Conservation (phyloP, 1,139 yeast species). For the Pichia sp. region DNA sequence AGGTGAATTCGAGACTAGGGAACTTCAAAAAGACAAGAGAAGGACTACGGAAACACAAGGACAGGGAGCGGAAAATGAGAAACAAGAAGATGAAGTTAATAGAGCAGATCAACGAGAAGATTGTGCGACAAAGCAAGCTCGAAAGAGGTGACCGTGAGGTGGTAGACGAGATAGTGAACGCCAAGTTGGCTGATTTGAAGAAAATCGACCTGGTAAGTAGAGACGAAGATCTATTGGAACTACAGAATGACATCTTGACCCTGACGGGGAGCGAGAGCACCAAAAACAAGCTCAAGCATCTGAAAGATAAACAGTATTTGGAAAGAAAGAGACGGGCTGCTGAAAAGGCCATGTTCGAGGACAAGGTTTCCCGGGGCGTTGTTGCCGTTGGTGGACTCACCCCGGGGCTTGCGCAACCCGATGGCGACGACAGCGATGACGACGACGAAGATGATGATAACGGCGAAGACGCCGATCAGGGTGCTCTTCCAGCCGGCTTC, state of each 20-base stretch:
- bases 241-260: conserved; percentile 21
- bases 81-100: conserved; percentile 38
- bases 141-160: conserved; percentile 37
- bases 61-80: conserved; percentile 14
- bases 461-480: conserved; percentile 11
- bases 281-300: conserved; percentile 8
- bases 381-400: conserved; percentile 67
- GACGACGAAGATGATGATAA: conserved; percentile 18
- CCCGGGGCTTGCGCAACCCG: conserved; percentile 91
- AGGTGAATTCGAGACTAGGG: conserved; percentile 10
- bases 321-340: conserved; percentile 27
- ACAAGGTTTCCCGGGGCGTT: conserved; percentile 41
- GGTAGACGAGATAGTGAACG: conserved; percentile 44
- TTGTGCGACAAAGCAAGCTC: conserved; percentile 49
- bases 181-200: conserved; percentile 45
- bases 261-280: conserved; percentile 8
- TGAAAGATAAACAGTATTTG: conserved; percentile 10
- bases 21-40: conserved; percentile 10
- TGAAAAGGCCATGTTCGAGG: conserved; percentile 35
- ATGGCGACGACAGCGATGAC: conserved; percentile 41
- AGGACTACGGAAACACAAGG: conserved; percentile 11
- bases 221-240: conserved; percentile 36
- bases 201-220: conserved; percentile 40
- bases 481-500: conserved; percentile 13
- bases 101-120: conserved; percentile 36